Percentiles rank a stretch among this genome's conserved stretches.
Evolutionary conservation across 257 asterid genomes (phyloP).

Genomic region (Solanum pinnatisectum): DNA sequence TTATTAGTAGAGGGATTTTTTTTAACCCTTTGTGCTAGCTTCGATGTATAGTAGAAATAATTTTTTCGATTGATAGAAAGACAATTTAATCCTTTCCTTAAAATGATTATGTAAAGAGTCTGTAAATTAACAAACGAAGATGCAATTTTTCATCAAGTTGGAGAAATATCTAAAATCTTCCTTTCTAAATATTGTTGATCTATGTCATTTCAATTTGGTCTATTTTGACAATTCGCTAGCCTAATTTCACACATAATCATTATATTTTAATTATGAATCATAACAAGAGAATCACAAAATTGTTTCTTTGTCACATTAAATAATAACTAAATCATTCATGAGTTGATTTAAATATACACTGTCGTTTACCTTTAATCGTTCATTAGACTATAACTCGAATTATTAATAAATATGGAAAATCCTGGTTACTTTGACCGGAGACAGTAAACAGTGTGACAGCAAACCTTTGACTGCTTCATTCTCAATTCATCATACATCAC

Average conservation of each 20-base stretch:
- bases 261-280: background rate
- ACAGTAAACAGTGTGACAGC: background rate
- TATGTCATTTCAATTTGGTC: background rate
- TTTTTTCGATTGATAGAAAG: background rate
- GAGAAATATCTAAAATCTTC: background rate
- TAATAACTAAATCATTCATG: background rate
- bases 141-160: background rate
- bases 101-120: background rate
- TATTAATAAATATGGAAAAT: background rate
- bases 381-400: background rate
- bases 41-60: background rate
- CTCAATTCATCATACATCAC: background rate
- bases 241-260: background rate
- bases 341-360: background rate
- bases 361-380: rapidly evolving
- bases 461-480: background rate
- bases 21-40: too few relatives aligned
- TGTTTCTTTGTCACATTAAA: background rate
- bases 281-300: background rate
- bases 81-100: background rate
- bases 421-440: background rate
- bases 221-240: background rate
- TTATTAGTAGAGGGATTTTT: background rate
- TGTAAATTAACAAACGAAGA: background rate
- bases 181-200: background rate